A percentile compares a stretch with the other conserved stretches of the same genome.
These are phyloP conservation scores for Talaromyces verruculosus DNA, from an alignment of 2,329 filamentous ascomycete species.

Conservation along the genomic window DNA sequence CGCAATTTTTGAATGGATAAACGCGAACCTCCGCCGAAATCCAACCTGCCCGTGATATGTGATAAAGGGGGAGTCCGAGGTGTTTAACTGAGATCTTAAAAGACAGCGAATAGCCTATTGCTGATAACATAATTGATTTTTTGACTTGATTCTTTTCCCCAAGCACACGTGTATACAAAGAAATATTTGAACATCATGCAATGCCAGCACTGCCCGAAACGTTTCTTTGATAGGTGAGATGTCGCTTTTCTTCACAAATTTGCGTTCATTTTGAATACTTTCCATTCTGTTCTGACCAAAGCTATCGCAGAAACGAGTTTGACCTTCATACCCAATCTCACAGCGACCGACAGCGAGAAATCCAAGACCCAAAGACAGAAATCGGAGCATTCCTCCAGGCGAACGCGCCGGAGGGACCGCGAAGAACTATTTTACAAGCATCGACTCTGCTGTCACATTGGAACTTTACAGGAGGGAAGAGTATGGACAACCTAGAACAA, in stretches of 20 bases:
- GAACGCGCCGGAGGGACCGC: constrained; percentile 13
- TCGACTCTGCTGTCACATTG: constrained; percentile 21
- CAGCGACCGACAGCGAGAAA: constrained; percentile 21
- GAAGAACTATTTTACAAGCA: constrained; percentile 18
- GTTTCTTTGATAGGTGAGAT: constrained; percentile 22
- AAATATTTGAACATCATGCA: constrained; percentile 17
- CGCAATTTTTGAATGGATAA: neutral
- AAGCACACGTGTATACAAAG: neutral
- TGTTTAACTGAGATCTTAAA: neutral
- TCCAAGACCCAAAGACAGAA: constrained; percentile 12
- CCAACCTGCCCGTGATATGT: neutral
- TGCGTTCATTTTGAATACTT: neutral
- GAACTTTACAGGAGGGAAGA: constrained; percentile 8
- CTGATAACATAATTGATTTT: neutral
- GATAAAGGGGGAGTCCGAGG: neutral
- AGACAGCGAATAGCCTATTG: neutral
- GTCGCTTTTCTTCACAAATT: neutral
- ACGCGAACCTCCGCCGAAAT: neutral
- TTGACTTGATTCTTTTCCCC: neutral
- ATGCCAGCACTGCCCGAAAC: constrained; percentile 23
- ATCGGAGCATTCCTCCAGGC: constrained; percentile 21
- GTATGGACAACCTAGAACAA: constrained; percentile 3
- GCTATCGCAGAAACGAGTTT: constrained; percentile 20
- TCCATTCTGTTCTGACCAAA: neutral
- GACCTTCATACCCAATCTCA: constrained; percentile 20